phyloP scores from a whole-genome alignment of 441 rosid genomes.

The Erysimum cheiri region DNA sequence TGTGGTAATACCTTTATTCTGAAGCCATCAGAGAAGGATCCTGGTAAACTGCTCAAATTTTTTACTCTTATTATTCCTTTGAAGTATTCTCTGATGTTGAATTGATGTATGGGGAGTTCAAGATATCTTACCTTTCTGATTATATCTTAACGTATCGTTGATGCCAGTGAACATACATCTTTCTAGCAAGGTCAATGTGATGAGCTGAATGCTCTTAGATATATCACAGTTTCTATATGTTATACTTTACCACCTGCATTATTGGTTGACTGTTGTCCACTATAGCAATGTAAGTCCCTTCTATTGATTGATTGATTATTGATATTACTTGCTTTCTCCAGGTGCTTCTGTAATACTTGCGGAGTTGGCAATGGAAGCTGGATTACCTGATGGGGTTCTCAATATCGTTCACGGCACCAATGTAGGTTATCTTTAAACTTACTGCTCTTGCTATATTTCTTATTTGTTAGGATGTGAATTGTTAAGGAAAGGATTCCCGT shows the following conservation, averaged over 20 bases:
- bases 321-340: slow-evolving; percentile 42
- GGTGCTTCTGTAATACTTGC: slow-evolving; percentile 96
- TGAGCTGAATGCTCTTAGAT: slow-evolving; percentile 11
- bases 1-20: slow-evolving; percentile 92
- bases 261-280: background rate
- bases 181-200: background rate
- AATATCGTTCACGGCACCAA: slow-evolving; percentile 88
- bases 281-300: background rate
- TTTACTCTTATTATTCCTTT: background rate
- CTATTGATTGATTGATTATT: slow-evolving; percentile 18
- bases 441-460: slow-evolving; percentile 2
- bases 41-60: slow-evolving; percentile 53
- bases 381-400: slow-evolving; percentile 86
- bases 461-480: slow-evolving; percentile 4
- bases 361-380: slow-evolving; percentile 92
- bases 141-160: background rate
- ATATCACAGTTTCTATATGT: background rate
- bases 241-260: background rate
- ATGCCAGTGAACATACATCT: background rate
- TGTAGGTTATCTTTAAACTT: slow-evolving; percentile 51
- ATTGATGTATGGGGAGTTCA: slow-evolving; percentile 3
- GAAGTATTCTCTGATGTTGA: background rate
- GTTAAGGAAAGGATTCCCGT: background rate
- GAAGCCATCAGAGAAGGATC: slow-evolving; percentile 98
- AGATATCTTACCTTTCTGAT: background rate